Evolutionary conservation across 306 rosid species (phyloP), one percentile per base, ranked within the genome.

Genomic region (Nissolia schottii): DNA sequence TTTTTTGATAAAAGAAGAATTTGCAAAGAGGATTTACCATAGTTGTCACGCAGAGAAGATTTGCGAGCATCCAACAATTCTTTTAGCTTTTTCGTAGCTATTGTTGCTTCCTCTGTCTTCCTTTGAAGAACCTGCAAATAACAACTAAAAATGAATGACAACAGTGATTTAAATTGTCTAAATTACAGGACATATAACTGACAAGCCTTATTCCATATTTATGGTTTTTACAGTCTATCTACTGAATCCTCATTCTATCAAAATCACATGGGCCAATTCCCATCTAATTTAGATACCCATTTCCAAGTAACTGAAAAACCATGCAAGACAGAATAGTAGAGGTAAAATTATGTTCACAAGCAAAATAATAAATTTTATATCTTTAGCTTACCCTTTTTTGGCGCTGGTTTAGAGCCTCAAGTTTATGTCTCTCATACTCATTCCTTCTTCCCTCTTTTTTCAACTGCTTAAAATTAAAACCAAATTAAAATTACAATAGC

Each of bases 61-160:
- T 83, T 88, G 59, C 94, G 92, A 32, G 88, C 81, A 70, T 90
- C 96, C 84, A 88, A 79, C 79, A 90, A 79, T 56, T 83, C 87
- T 78, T 84, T 90, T 50, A 90, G 84, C 80, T 90, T 82, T 73
- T 83, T 90, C 0, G 88, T 90, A 66, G 96, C 88, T 76, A 75
- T 75, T 77, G 93, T 82, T 27, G 96, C 96, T 82, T 88, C 96
- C 82, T 88, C 93, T 72, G 96, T 87, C 90, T 90, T 90, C 77
- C 93, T 86, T 3, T 88, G 96, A 80, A 90, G 94, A 71, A 90
- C 96, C 96, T 88, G 85, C 27, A 77, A 22, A 60, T 31, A 80
- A 53, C 32, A 22, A 59, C 70, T 46, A 49, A 66, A n/a, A 57
- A 45, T 64, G 61, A 73, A 19, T 57, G 56, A 35, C n/a, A 12